A percentile compares a stretch with the other conserved stretches of the same genome.
Evolutionary conservation across 2,329 filamentous ascomycete species (phyloP).

Genomic region (Alternaria triticimaculans): DNA sequence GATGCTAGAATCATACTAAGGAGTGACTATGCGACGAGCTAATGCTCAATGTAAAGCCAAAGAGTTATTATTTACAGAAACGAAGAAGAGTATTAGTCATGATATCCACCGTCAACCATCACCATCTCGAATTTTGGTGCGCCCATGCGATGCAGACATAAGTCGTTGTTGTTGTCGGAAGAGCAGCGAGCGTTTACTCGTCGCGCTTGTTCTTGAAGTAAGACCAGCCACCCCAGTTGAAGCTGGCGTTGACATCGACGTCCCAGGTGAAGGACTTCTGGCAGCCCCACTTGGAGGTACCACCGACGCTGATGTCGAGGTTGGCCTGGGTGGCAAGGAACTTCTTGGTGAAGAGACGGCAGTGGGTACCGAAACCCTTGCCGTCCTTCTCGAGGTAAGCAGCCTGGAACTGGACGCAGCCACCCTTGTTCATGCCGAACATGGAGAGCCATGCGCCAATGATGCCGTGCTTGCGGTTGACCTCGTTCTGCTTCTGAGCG

Average conservation of each 20-base stretch:
- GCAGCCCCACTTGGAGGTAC: slow-evolving; percentile 24
- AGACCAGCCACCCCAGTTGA: slow-evolving; percentile 25
- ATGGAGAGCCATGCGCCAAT: slow-evolving; percentile 18
- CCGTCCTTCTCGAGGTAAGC: slow-evolving; percentile 32
- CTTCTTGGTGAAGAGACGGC: slow-evolving; percentile 36
- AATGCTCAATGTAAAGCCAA: slow-evolving; percentile 9
- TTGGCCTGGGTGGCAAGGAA: slow-evolving; percentile 23
- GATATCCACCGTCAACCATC: background rate
- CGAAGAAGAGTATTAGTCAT: slow-evolving; percentile 3
- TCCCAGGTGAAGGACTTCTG: slow-evolving; percentile 34
- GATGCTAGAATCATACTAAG: slow-evolving; percentile 9
- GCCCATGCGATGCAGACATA: background rate
- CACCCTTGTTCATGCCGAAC: slow-evolving; percentile 28
- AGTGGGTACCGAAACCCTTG: slow-evolving; percentile 32
- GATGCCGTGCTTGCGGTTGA: slow-evolving; percentile 26
- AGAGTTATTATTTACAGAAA: slow-evolving; percentile 4
- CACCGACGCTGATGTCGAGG: slow-evolving; percentile 25
- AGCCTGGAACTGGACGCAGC: slow-evolving; percentile 35
- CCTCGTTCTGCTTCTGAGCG: slow-evolving; percentile 31
- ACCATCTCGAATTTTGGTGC: background rate
- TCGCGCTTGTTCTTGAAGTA: slow-evolving; percentile 9
- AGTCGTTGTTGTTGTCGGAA: background rate
- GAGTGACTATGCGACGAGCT: slow-evolving; percentile 11
- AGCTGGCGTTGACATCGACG: slow-evolving; percentile 28
- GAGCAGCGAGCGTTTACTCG: slow-evolving; percentile 10